Evolutionary conservation across 257 asterid genomes (phyloP), one percentile per base, ranked within the genome.

Genomic region (Nicotiana benthamiana): DNA sequence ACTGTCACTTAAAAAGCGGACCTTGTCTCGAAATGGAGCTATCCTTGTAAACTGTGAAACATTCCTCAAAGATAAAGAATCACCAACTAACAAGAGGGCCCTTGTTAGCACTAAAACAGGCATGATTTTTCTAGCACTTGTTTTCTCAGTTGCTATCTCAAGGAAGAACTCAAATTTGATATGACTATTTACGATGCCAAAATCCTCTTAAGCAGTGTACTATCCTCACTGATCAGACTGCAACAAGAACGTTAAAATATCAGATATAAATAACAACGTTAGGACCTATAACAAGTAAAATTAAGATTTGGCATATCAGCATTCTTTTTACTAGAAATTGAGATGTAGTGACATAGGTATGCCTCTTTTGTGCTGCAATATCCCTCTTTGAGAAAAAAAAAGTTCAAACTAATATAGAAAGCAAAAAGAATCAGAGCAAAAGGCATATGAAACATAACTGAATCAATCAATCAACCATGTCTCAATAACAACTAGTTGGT

Each of bases 41-140:
- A 80, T 83, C 76, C 86, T 86, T 5, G 89, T 86, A 80, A 88
- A 82, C 54, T 84, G 82, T 62, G 85, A 82, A 28, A 62, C 67
- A 62, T 86, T 90, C 53, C 87, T 79, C 8, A 81, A 85, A 43
- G 92, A 85, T 56, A 89, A 65, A 64, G 93, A 75, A 81, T 77
- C 82, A 48, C 87, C 83, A 83, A 56, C 40, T 24, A 74, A 75
- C 64, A 83, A 65, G 65, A 68, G 56, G 9, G 85, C 79, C 65
- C 85, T 81, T 34, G 85, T 80, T 22, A 80, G 82, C 36, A 65
- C 83, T 83, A 89, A 83, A 81, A 88, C 75, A 80, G 88, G 84
- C 96, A 91, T 89, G 82, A 75, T 78, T 81, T 80, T 83, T 59
- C 56, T 51, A 27, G 30, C 63, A 36, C 66, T 74, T 52, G 32